Evolutionary conservation across 2,329 filamentous ascomycete species (phyloP).

Genomic region (Botryotinia globosa): DNA sequence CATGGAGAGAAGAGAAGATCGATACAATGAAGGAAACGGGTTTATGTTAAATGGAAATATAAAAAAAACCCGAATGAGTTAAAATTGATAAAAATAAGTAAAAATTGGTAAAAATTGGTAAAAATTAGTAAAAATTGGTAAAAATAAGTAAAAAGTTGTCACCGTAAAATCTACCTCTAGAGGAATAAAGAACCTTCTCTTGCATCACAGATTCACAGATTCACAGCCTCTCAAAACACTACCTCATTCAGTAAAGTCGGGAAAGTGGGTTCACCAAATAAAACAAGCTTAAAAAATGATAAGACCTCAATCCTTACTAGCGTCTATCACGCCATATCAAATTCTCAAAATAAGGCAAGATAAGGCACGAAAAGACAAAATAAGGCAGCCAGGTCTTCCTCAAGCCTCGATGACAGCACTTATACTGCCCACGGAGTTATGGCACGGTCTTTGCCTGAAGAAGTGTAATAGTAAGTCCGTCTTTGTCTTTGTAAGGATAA

Average conservation of each 20-base stretch:
- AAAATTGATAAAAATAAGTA: not conserved
- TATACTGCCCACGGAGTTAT: not conserved
- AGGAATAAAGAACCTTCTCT: slow-evolving; percentile 8
- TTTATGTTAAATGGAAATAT: not conserved
- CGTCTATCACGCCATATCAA: slow-evolving; percentile 20
- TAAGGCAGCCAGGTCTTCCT: not conserved
- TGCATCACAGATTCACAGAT: not conserved
- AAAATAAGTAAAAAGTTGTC: not conserved
- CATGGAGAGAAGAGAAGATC: not conserved
- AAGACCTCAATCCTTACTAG: slow-evolving; percentile 14
- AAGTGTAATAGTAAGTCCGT: not conserved
- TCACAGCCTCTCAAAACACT: not conserved
- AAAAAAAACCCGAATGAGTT: not conserved
- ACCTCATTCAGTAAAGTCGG: not conserved
- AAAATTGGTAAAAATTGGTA: not conserved
- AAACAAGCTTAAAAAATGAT: not conserved
- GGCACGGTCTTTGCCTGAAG: not conserved
- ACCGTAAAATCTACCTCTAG: not conserved
- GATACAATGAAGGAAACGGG: not conserved
- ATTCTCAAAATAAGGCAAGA: not conserved
- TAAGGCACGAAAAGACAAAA: not conserved
- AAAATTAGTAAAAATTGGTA: too few relatives aligned
- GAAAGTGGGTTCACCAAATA: not conserved
- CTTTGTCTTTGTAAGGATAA: slow-evolving; percentile 16
- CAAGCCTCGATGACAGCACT: not conserved